A percentile compares a stretch with the other conserved stretches of the same genome.
Conservation (phyloP, 768 basidiomycete species). For the Xanthoconium purpureum region DNA sequence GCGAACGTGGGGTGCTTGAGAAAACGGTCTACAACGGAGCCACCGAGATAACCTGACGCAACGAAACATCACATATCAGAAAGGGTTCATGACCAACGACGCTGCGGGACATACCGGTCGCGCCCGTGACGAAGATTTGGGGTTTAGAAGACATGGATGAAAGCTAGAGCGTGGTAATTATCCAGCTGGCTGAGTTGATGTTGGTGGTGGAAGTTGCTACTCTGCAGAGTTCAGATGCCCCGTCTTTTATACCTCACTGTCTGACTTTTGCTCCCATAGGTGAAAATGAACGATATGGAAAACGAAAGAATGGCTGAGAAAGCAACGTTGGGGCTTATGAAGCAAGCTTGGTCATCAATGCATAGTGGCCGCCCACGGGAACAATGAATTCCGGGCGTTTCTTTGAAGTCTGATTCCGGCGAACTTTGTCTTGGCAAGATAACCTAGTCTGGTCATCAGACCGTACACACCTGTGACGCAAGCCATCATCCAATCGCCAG, state of each 20-base stretch:
- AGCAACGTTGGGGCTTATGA: too few species aligned
- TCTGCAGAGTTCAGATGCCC: background rate
- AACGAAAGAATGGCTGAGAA: too few species aligned
- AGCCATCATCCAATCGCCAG: too few species aligned
- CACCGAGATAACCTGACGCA: constrained; percentile 34
- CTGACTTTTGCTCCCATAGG: background rate
- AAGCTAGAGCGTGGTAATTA: background rate
- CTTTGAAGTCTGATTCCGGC: too few species aligned
- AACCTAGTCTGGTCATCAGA: too few species aligned
- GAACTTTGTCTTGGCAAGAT: too few species aligned
- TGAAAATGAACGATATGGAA: background rate
- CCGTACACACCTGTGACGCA: too few species aligned
- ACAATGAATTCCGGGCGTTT: too few species aligned
- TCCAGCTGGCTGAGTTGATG: background rate
- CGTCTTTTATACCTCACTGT: constrained; percentile 1
- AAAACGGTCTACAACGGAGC: constrained; percentile 31
- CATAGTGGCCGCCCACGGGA: too few species aligned
- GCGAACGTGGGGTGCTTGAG: constrained; percentile 24
- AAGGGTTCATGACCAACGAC: background rate
- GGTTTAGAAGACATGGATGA: constrained; percentile 18
- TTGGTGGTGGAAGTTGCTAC: background rate
- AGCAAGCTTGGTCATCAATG: too few species aligned
- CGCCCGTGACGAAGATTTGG: constrained; percentile 20
- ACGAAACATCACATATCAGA: background rate
- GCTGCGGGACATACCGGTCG: constrained; percentile 13